A percentile compares a stretch with the other conserved stretches of the same genome.
Evolutionary conservation across 1,284 basidiomycete genomes (phyloP).

Genomic region (Porodaedalea pini): DNA sequence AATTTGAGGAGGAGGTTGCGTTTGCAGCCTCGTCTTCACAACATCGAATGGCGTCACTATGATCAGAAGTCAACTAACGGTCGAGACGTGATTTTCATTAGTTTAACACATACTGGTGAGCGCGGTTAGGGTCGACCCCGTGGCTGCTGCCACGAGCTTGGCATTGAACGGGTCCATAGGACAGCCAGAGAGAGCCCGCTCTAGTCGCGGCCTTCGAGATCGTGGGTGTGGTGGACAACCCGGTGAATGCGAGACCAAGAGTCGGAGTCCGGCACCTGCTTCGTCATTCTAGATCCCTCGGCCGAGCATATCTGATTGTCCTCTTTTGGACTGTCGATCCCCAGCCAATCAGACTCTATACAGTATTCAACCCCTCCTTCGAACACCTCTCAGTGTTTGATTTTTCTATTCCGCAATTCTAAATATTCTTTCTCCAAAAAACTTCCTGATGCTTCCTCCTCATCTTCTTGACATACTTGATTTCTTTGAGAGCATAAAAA

Average conservation of each 20-base stretch:
- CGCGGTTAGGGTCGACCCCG: conserved; percentile 78
- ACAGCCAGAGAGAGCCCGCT: background rate
- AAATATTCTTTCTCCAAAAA: too few relatives aligned
- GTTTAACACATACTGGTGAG: conserved; percentile 62
- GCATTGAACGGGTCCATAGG: conserved; percentile 70
- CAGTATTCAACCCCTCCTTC: too few relatives aligned
- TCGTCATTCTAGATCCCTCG: conserved; percentile 1
- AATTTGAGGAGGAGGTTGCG: conserved; percentile 53
- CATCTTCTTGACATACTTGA: too few relatives aligned
- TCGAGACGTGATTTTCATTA: background rate
- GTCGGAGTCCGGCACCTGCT: background rate
- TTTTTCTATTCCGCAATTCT: too few relatives aligned
- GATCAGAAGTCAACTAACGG: conserved; percentile 17
- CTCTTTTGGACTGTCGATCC: background rate
- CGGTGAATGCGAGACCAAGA: background rate
- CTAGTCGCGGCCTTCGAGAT: background rate
- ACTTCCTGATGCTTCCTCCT: too few relatives aligned
- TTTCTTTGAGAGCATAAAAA: too few relatives aligned
- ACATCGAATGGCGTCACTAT: conserved; percentile 95
- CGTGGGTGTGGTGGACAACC: background rate
- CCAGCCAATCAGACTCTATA: background rate
- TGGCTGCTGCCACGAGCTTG: conserved; percentile 78
- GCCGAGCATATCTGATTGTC: background rate
- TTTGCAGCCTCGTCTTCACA: conserved; percentile 89
- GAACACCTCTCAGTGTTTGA: too few relatives aligned